phyloP scores from a whole-genome alignment of 2,329 filamentous ascomycete species.

The Colletotrichum sp. region DNA sequence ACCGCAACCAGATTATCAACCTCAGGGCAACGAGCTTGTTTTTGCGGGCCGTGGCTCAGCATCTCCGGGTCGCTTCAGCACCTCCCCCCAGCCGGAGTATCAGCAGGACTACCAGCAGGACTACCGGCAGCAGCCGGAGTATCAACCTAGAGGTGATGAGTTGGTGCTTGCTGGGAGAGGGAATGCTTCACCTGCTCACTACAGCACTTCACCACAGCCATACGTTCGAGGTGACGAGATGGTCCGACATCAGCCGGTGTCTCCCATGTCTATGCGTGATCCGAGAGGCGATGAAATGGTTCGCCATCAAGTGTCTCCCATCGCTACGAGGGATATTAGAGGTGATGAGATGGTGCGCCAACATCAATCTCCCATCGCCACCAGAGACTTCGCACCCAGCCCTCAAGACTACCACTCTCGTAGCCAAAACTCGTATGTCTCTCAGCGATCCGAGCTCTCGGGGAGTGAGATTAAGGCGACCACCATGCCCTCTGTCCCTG shows the following conservation, averaged over 20 bases:
- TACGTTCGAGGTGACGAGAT: constrained; percentile 16
- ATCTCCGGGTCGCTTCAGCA: constrained; percentile 32
- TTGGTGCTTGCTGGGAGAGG: constrained; percentile 36
- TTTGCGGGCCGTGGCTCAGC: constrained; percentile 38
- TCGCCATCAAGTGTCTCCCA: background rate
- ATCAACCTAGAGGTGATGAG: constrained; percentile 16
- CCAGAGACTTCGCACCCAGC: constrained; percentile 35
- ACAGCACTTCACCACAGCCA: constrained; percentile 27
- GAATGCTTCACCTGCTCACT: constrained; percentile 32
- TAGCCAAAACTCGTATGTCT: constrained; percentile 33
- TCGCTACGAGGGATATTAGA: background rate
- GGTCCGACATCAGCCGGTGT: constrained; percentile 6
- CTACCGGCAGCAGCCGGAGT: constrained; percentile 12
- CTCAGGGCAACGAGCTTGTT: constrained; percentile 9
- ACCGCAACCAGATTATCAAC: constrained; percentile 20
- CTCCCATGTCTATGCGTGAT: background rate
- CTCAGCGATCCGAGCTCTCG: constrained; percentile 40
- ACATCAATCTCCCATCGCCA: background rate
- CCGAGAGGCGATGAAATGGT: background rate
- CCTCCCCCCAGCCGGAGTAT: constrained; percentile 22
- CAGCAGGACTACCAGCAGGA: constrained; percentile 9
- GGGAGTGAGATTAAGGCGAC: constrained; percentile 40
- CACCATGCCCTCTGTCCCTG: constrained; percentile 52
- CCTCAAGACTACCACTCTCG: constrained; percentile 30
- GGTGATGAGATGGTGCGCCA: constrained; percentile 15